phyloP scores from a whole-genome alignment of 495 filamentous ascomycete species.

The Trichoderma parareesei region DNA sequence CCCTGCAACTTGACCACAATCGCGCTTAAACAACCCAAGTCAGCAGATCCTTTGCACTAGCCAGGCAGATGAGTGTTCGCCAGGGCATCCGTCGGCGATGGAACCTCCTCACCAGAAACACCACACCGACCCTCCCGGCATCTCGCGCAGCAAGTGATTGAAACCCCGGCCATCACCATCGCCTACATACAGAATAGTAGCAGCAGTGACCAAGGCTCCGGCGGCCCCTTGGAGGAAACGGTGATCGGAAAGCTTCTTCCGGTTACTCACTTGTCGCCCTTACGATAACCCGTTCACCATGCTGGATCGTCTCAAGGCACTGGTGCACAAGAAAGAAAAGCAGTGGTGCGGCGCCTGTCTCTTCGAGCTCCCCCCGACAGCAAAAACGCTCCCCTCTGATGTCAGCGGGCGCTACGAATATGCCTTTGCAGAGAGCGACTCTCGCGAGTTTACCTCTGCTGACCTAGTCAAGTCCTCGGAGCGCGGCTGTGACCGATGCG shows the following conservation, averaged over 20 bases:
- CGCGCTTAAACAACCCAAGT: no score
- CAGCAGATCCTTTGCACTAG: no score
- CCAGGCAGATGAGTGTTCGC: no score
- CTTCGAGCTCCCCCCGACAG: background rate
- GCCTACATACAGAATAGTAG: no score
- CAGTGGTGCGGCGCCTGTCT: constrained; percentile 7
- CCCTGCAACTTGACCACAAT: no score
- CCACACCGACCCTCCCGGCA: no score
- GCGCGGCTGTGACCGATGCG: background rate
- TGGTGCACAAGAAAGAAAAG: background rate
- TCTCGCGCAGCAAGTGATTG: no score
- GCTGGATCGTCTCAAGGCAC: background rate
- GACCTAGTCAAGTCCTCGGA: background rate
- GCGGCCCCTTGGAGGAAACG: no score
- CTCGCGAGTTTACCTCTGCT: background rate
- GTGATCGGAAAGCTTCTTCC: background rate
- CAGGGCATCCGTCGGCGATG: no score
- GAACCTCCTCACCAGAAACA: no score
- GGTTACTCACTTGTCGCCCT: background rate
- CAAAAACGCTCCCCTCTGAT: background rate
- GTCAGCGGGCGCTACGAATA: background rate
- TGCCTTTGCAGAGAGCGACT: background rate
- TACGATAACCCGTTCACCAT: background rate
- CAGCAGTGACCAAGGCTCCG: no score
- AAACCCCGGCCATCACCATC: no score